Percentiles rank a stretch among this genome's conserved stretches.
phyloP scores from a whole-genome alignment of 192 early-diverging fungal genomes.

The Cladochytrium replicatum region DNA sequence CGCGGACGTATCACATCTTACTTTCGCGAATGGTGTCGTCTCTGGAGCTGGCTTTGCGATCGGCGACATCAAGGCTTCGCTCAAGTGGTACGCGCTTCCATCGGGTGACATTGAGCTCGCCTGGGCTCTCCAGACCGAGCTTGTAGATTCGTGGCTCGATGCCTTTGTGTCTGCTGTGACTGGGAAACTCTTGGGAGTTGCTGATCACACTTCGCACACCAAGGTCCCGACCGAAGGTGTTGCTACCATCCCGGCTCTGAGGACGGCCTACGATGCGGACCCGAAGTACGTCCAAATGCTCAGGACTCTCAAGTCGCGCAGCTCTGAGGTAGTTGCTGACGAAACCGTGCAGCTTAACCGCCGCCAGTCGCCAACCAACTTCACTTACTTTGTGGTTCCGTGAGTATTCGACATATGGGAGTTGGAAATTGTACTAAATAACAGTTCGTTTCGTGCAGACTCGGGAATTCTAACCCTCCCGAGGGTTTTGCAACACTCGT shows the following conservation, averaged over 20 bases:
- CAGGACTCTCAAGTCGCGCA: constrained; percentile 2
- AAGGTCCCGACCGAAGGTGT: neutral
- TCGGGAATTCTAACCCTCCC: too few species aligned
- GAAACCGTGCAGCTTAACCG: too few species aligned
- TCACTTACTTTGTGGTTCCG: neutral
- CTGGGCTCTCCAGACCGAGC: constrained; percentile 16
- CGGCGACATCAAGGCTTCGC: too few species aligned
- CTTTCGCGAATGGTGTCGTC: constrained; percentile 4
- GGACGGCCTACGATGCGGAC: neutral
- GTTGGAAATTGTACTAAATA: too few species aligned
- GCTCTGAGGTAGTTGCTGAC: too few species aligned
- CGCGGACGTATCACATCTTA: constrained; percentile 2
- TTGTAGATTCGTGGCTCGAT: constrained; percentile 5
- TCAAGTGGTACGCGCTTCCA: too few species aligned
- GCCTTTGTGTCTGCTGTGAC: constrained; percentile 8
- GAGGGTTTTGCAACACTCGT: too few species aligned
- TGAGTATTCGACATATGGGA: too few species aligned
- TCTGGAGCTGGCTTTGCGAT: too few species aligned
- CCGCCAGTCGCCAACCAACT: neutral
- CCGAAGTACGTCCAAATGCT: constrained; percentile 16
- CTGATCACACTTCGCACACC: neutral
- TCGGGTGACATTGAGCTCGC: constrained; percentile 5
- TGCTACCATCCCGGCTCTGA: neutral
- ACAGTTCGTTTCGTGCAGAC: too few species aligned
- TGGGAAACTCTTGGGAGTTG: constrained; percentile 4